Conservation (phyloP, 345 rosid species). For the Syzygium oleosum region DNA sequence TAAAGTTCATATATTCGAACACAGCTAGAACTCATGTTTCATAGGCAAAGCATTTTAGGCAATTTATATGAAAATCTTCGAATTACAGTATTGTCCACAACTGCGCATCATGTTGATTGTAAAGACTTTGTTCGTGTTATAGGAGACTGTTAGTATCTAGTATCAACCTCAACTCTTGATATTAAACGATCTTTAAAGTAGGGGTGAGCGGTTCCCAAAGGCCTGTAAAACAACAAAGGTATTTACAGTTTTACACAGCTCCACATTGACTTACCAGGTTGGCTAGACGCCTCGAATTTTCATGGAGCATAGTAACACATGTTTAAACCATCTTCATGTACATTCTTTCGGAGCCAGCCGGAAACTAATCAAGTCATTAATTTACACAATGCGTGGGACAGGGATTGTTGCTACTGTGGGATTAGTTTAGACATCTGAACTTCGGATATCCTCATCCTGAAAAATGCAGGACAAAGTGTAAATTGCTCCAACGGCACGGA, state of each 20-base stretch:
- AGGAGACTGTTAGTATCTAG: not conserved
- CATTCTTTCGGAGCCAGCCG: not conserved
- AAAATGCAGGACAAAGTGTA: not conserved
- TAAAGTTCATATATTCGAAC: not conserved
- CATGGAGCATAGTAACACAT: not conserved
- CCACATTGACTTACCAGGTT: not conserved
- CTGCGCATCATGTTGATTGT: not conserved
- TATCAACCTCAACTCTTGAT: not conserved
- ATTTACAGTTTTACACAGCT: not conserved
- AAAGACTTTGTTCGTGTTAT: not conserved
- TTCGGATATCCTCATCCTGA: not conserved
- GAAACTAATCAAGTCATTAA: not conserved
- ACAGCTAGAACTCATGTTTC: not conserved
- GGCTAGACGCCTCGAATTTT: not conserved
- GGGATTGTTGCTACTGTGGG: not conserved
- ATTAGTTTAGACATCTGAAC: not conserved
- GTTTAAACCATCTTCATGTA: not conserved
- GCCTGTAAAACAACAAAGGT: not conserved
- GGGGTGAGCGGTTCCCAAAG: no score
- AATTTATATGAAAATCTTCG: not conserved
- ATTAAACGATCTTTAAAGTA: no score
- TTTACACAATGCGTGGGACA: not conserved
- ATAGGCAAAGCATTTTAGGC: not conserved
- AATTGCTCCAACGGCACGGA: not conserved
- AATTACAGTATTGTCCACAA: not conserved